A percentile compares a stretch with the other conserved stretches of the same genome.
Evolutionary conservation across 352 stramenopile species (phyloP).

Genomic region (Phytophthora tubulina): DNA sequence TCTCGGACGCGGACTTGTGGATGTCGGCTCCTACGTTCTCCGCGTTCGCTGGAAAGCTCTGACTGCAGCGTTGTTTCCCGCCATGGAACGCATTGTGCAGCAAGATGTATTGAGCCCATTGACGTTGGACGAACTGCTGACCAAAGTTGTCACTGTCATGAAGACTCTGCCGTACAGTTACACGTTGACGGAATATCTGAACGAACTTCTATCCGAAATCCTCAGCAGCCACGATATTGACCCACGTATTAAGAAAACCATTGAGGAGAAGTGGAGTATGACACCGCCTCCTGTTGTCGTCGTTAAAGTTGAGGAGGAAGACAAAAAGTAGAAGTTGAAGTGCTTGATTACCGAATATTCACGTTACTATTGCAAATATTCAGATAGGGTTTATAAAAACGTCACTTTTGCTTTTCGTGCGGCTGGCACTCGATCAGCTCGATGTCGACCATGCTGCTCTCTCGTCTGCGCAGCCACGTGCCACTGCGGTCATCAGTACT

Average conservation of each 20-base stretch:
- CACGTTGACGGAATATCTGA: constrained; percentile 46
- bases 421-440: constrained; percentile 10
- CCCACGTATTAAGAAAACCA: constrained; percentile 46
- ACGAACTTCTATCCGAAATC: constrained; percentile 40
- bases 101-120: constrained; percentile 65
- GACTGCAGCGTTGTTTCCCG: constrained; percentile 51
- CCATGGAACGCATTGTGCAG: constrained; percentile 60
- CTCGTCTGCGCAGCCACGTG: constrained; percentile 32
- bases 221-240: constrained; percentile 47
- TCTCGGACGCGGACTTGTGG: constrained; percentile 58
- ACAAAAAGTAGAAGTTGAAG: constrained; percentile 3
- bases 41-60: constrained; percentile 51
- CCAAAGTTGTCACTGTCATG: constrained; percentile 31
- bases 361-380: not conserved
- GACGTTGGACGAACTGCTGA: constrained; percentile 49
- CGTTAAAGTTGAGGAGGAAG: constrained; percentile 10
- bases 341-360: constrained; percentile 17
- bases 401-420: constrained; percentile 26
- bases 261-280: constrained; percentile 45
- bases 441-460: constrained; percentile 33
- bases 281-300: constrained; percentile 27
- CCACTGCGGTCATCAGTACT: constrained; percentile 13
- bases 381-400: not conserved
- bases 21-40: constrained; percentile 57
- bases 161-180: constrained; percentile 39